These are phyloP conservation scores for Cicer bijugum DNA, from an alignment of 306 rosid genomes.

Conservation along the genomic window DNA sequence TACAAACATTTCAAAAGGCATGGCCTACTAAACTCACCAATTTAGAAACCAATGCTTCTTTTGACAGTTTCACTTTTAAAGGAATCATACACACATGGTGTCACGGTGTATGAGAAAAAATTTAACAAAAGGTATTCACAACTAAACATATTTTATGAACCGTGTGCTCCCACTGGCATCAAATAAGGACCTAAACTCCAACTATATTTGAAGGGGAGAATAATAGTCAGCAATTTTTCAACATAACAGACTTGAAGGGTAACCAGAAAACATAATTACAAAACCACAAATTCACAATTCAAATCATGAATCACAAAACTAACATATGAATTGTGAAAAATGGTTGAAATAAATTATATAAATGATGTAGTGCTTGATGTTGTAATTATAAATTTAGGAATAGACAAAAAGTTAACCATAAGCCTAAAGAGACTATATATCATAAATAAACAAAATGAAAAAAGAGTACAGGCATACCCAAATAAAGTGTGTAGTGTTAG, in stretches of 20 bases:
- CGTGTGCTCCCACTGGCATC: not conserved
- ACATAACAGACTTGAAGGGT: conserved; percentile 1
- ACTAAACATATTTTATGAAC: conserved; percentile 20
- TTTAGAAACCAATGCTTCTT: not conserved
- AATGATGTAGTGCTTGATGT: not conserved
- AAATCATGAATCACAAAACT: not conserved
- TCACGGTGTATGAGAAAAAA: not conserved
- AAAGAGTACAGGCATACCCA: not conserved
- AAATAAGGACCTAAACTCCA: conserved; percentile 18
- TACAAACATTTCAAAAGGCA: conserved; percentile 26
- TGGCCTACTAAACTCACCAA: conserved; percentile 1
- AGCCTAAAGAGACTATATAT: not conserved
- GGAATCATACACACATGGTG: conserved; percentile 1
- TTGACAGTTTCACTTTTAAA: conserved; percentile 3
- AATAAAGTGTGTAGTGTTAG: not conserved
- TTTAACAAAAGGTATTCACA: not conserved
- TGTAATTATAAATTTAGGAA: not conserved
- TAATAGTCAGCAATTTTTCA: conserved; percentile 12
- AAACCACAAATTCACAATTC: not conserved
- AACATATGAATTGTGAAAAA: not conserved
- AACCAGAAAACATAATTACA: not conserved
- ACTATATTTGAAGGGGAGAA: conserved; percentile 14
- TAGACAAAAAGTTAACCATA: not conserved
- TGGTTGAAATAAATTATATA: not conserved
- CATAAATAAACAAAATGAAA: not conserved